A percentile compares a stretch with the other conserved stretches of the same genome.
phyloP scores from a whole-genome alignment of 371 early-diverging fungal species.

The Mortierella sp. region DNA sequence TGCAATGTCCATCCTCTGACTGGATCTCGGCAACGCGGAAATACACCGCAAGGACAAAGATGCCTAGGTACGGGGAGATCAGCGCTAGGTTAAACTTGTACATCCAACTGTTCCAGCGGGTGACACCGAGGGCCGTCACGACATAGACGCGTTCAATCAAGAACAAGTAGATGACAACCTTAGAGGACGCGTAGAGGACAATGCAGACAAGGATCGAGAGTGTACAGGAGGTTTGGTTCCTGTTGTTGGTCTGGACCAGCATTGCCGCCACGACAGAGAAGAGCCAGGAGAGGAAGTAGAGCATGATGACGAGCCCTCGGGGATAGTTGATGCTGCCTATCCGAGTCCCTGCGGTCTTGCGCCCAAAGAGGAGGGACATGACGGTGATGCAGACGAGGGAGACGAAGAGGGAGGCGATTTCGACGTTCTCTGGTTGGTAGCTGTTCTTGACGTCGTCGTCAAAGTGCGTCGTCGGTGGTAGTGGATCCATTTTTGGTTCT shows the following conservation, averaged over 20 bases:
- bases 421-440: slow-evolving; percentile 48
- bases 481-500: background rate
- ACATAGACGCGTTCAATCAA: slow-evolving; percentile 68
- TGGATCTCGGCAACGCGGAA: slow-evolving; percentile 57
- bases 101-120: slow-evolving; percentile 55
- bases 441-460: background rate
- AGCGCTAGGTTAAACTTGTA: slow-evolving; percentile 64
- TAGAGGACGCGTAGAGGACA: slow-evolving; percentile 61
- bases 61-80: slow-evolving; percentile 63
- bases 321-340: slow-evolving; percentile 58
- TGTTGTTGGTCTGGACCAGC: slow-evolving; percentile 63
- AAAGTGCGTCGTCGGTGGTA: background rate
- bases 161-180: slow-evolving; percentile 65
- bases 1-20: slow-evolving; percentile 60
- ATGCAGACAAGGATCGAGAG: slow-evolving; percentile 60
- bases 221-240: slow-evolving; percentile 64
- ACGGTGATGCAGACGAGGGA: slow-evolving; percentile 58
- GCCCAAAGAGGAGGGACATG: slow-evolving; percentile 61
- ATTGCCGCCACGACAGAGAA: slow-evolving; percentile 60
- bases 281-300: slow-evolving; percentile 63
- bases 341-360: slow-evolving; percentile 61
- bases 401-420: slow-evolving; percentile 58
- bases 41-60: slow-evolving; percentile 65
- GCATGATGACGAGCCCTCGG: slow-evolving; percentile 59
- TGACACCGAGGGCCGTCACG: slow-evolving; percentile 60